A percentile compares a stretch with the other conserved stretches of the same genome.
Conservation (phyloP, 1,284 basidiomycete genomes). For the Pholiota adiposa region DNA sequence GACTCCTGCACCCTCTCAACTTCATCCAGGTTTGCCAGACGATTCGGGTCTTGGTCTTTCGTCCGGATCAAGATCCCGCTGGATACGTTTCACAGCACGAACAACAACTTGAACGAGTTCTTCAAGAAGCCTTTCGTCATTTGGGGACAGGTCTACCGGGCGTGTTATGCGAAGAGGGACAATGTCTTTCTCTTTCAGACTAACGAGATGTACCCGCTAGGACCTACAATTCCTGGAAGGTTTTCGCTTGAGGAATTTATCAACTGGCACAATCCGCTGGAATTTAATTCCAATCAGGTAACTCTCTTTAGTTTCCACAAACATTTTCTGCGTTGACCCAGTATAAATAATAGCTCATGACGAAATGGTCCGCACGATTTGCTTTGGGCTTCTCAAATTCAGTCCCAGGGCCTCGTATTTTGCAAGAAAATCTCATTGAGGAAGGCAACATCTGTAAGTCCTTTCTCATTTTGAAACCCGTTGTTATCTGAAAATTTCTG, state of each 20-base stretch:
- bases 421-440: constrained; percentile 23
- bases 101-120: constrained; percentile 31
- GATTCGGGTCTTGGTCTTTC: constrained; percentile 47
- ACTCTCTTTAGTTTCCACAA: neutral
- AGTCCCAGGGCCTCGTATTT: constrained; percentile 34
- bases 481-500: neutral
- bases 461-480: neutral
- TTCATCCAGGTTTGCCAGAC: constrained; percentile 43
- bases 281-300: constrained; percentile 30
- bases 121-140: constrained; percentile 43
- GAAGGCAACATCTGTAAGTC: constrained; percentile 41
- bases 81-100: constrained; percentile 27
- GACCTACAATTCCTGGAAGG: constrained; percentile 15
- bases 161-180: constrained; percentile 44
- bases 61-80: constrained; percentile 40
- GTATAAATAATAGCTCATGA: constrained; percentile 37
- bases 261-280: constrained; percentile 35
- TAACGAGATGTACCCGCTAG: constrained; percentile 32
- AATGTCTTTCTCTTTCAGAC: constrained; percentile 44
- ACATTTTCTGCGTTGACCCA: neutral
- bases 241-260: constrained; percentile 31
- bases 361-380: constrained; percentile 52
- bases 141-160: constrained; percentile 41
- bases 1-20: constrained; percentile 40
- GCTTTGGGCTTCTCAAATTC: constrained; percentile 44